phyloP scores from a whole-genome alignment of 345 rosid genomes.

The Leavenworthia alabamica region DNA sequence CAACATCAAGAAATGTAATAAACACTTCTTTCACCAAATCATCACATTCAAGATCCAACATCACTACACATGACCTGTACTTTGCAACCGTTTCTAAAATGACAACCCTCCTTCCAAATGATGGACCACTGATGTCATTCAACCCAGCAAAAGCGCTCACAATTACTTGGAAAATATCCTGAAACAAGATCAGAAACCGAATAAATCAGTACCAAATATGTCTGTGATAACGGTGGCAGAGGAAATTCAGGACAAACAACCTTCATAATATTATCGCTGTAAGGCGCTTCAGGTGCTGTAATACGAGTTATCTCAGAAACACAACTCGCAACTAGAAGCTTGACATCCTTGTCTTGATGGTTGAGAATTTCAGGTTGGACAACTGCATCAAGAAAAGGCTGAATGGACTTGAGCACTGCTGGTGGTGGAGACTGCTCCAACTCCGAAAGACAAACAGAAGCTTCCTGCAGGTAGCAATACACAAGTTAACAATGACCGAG shows the following conservation, averaged over 20 bases:
- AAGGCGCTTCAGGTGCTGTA: conserved; percentile 99
- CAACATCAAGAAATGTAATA: conserved; percentile 78
- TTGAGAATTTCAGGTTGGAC: conserved; percentile 72
- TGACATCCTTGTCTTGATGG: conserved; percentile 90
- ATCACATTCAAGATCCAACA: conserved; percentile 97
- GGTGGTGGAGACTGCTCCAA: conserved; percentile 77
- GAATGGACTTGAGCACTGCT: conserved; percentile 59
- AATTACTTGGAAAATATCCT: conserved; percentile 84
- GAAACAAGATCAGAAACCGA: conserved; percentile 29
- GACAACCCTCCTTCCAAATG: conserved; percentile 87
- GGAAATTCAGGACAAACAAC: conserved; percentile 32
- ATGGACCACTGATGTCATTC: conserved; percentile 73
- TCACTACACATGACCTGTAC: conserved; percentile 90
- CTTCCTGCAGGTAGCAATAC: conserved; percentile 61
- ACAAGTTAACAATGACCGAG: not conserved
- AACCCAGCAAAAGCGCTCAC: conserved; percentile 82
- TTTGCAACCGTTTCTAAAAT: conserved; percentile 94
- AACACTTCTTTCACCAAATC: conserved; percentile 87
- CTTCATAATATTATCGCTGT: conserved; percentile 74
- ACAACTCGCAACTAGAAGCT: conserved; percentile 94
- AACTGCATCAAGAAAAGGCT: conserved; percentile 73
- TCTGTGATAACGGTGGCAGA: not conserved
- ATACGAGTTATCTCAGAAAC: conserved; percentile 92
- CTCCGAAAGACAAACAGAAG: conserved; percentile 72
- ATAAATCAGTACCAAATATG: not conserved